phyloP scores from a whole-genome alignment of 306 rosid species.

The Casuarina glauca region DNA sequence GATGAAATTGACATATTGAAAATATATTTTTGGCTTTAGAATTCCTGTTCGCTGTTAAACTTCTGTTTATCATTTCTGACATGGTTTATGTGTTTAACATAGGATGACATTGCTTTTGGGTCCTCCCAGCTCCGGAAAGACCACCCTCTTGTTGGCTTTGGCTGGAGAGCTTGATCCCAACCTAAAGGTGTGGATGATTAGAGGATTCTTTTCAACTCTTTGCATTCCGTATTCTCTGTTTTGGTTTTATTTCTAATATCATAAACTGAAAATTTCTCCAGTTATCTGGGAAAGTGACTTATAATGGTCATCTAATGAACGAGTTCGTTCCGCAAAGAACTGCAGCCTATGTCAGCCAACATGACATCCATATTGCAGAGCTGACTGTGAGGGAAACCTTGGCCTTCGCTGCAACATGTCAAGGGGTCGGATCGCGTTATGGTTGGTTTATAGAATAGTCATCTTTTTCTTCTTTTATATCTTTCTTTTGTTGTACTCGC shows the following conservation, averaged over 20 bases:
- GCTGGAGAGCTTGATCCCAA: slow-evolving; percentile 68
- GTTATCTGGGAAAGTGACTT: slow-evolving; percentile 46
- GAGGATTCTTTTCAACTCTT: neutral
- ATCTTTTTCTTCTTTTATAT: neutral
- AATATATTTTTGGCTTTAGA: neutral
- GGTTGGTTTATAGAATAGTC: slow-evolving; percentile 29
- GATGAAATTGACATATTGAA: no score
- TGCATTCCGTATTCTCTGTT: neutral
- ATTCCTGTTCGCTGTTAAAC: neutral
- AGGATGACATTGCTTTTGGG: slow-evolving; percentile 80
- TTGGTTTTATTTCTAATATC: neutral
- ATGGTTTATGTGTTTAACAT: slow-evolving; percentile 16
- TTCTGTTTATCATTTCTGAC: neutral
- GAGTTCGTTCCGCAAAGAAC: slow-evolving; percentile 73
- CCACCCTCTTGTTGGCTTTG: slow-evolving; percentile 67
- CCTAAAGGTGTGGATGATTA: slow-evolving; percentile 47
- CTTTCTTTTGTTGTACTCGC: slow-evolving; percentile 8
- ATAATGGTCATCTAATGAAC: slow-evolving; percentile 47
- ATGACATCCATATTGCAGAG: slow-evolving; percentile 79
- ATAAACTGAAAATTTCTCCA: neutral
- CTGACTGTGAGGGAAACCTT: slow-evolving; percentile 94
- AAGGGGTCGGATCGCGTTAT: slow-evolving; percentile 82
- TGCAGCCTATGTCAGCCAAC: slow-evolving; percentile 80
- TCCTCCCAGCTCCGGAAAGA: slow-evolving; percentile 88
- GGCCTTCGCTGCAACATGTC: slow-evolving; percentile 78